These are phyloP conservation scores for Populus simonii DNA, from an alignment of 345 rosid genomes.

Conservation along the genomic window DNA sequence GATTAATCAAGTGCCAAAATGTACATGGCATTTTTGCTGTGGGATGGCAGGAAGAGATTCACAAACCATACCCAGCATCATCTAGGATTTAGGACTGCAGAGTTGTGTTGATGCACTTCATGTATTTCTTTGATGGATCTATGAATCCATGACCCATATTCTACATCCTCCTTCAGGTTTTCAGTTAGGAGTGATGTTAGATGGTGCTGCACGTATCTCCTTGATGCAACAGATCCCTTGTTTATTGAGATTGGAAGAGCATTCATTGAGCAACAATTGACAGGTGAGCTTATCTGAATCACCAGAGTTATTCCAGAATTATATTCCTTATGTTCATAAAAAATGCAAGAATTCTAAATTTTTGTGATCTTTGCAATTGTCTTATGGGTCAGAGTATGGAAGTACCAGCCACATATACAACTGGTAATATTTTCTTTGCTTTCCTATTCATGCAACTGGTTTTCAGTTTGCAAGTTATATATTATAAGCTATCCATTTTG, in stretches of 20 bases:
- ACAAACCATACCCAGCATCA: not conserved
- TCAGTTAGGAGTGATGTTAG: slow-evolving; percentile 50
- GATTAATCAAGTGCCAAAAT: not conserved
- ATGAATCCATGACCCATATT: slow-evolving; percentile 2
- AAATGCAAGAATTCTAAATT: slow-evolving; percentile 5
- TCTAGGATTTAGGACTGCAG: slow-evolving; percentile 1
- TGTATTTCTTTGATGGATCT: not conserved
- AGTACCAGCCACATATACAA: slow-evolving; percentile 61
- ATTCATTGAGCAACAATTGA: slow-evolving; percentile 53
- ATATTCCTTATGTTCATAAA: slow-evolving; percentile 8
- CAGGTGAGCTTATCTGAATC: slow-evolving; percentile 32
- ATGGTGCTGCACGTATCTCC: slow-evolving; percentile 80
- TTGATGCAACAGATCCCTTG: slow-evolving; percentile 72
- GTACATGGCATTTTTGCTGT: not conserved
- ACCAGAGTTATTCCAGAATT: not conserved
- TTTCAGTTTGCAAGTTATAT: not conserved
- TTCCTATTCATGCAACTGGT: not conserved
- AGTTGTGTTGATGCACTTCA: not conserved
- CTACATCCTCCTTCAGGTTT: slow-evolving; percentile 43
- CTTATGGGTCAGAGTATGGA: slow-evolving; percentile 57
- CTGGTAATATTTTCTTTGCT: slow-evolving; percentile 44
- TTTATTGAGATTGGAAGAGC: slow-evolving; percentile 64
- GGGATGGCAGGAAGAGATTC: not conserved
- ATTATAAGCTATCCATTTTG: not conserved
- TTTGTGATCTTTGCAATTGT: slow-evolving; percentile 6